A percentile compares a stretch with the other conserved stretches of the same genome.
These are phyloP conservation scores for Metschnikowia reukaufii DNA, from an alignment of 805 yeast species.

Conservation along the genomic window DNA sequence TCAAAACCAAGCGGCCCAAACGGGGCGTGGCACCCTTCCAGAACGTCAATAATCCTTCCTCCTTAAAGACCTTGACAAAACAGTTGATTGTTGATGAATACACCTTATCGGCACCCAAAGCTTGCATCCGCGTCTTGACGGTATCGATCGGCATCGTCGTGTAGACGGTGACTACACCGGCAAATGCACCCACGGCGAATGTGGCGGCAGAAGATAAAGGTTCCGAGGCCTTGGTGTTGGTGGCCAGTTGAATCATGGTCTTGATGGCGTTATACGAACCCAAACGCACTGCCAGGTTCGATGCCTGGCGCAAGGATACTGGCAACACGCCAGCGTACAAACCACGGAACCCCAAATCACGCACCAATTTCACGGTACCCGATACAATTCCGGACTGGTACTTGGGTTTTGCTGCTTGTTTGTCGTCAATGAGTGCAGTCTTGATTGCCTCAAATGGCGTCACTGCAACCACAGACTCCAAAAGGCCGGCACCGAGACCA, in stretches of 20 bases:
- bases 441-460: constrained; percentile 97
- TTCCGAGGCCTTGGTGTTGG: constrained; percentile 62
- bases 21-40: constrained; percentile 99
- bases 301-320: constrained; percentile 92
- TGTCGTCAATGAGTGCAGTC: constrained; percentile 93
- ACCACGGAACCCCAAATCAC: constrained; percentile 80
- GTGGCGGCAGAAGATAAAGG: constrained; percentile 80
- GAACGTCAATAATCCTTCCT: constrained; percentile 87
- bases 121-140: constrained; percentile 96
- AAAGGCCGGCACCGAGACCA: constrained; percentile 95
- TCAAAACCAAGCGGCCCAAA: constrained; percentile 82
- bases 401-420: constrained; percentile 70
- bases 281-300: constrained; percentile 90
- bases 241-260: constrained; percentile 67
- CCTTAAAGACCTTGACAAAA: constrained; percentile 71
- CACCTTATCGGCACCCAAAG: constrained; percentile 69
- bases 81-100: constrained; percentile 81
- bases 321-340: constrained; percentile 89
- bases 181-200: constrained; percentile 84
- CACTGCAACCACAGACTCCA: constrained; percentile 90
- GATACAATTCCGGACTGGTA: constrained; percentile 64
- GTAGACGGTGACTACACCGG: constrained; percentile 87
- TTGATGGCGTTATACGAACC: constrained; percentile 92
- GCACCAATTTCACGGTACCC: constrained; percentile 64
- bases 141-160: constrained; percentile 95